Base-by-base conservation (phyloP, 805 yeast genomes). In the Sugiyamaella boreocaroliniensis region DNA sequence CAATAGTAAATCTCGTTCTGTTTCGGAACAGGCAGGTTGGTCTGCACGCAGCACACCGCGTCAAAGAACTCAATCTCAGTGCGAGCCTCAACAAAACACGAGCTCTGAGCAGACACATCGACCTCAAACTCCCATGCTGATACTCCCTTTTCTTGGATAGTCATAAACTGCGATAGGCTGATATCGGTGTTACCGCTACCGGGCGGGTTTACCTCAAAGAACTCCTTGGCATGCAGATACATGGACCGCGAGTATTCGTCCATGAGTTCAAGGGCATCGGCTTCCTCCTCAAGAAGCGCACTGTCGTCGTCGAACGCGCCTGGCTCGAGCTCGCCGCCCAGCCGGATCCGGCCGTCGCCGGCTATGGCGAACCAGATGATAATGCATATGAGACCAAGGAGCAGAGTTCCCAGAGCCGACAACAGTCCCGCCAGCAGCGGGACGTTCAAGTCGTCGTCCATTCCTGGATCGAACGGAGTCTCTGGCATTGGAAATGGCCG, bases 1-100 rank as follows among this genome's bases (percentile, higher is more conserved):
- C 85, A 89, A 70, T 92, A 90, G 64, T 88, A 89, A 3, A 88
- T 92, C 50, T 87, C 93, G 65, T 86, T 89, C 55, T 78, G 79
- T 61, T 77, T 77, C 15, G 96, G 97, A 2, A 90, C 75, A 0
- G 97, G 98, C 54, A 90, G 71, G 68, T 88, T 90, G 2, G 96
- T 82, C 65, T 81, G 88, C 7, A 84, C 76, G 2, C 89, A 76
- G 58, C 85, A 79, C 57, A 83, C 85, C 51, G 76, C 77, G 47
- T 79, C 79, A 61, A 71, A 71, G 54, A 77, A 77, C 37, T 64
- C 65, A 16, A 77, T 60, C 55, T 78, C 81, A n/a, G 78, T 69
- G 61, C 85, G 83, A 64, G 85, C 85, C 41, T 80, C 76, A 5
- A 92, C 85, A 40, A 79, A 50, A 80, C 76, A 58, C 76, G 80